These are phyloP conservation scores for Durio zibethinus DNA, from an alignment of 345 rosid genomes.

Conservation along the genomic window DNA sequence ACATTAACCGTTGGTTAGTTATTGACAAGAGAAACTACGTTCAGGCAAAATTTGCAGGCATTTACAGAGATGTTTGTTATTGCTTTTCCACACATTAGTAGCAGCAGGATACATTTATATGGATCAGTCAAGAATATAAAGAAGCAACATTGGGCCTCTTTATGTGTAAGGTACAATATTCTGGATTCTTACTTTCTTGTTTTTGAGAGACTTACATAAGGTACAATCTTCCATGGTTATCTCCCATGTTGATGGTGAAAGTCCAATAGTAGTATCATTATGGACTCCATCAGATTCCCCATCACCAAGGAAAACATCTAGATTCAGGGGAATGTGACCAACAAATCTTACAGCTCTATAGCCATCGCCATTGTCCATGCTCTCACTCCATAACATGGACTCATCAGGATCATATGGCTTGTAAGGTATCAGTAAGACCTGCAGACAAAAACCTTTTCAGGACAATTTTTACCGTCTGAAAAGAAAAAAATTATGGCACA, in stretches of 20 bases:
- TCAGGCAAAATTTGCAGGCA: neutral
- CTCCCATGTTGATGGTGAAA: conserved; percentile 80
- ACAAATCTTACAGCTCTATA: conserved; percentile 64
- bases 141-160: neutral
- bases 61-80: neutral
- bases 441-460: conserved; percentile 1
- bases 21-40: no score
- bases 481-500: neutral
- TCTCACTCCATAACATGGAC: conserved; percentile 66
- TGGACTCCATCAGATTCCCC: conserved; percentile 65
- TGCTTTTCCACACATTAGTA: neutral
- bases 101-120: no score
- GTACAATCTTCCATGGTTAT: conserved; percentile 81
- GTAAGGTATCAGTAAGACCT: conserved; percentile 65
- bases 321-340: conserved; percentile 53
- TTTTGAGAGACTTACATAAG: conserved; percentile 50
- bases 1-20: no score
- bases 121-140: no score
- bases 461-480: neutral
- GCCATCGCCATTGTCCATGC: conserved; percentile 45
- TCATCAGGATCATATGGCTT: conserved; percentile 56
- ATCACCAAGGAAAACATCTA: conserved; percentile 82
- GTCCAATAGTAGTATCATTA: conserved; percentile 67
- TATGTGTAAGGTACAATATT: no score
- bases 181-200: neutral